These are phyloP conservation scores for Erythrophleum fordii DNA, from an alignment of 306 rosid species.

Conservation along the genomic window DNA sequence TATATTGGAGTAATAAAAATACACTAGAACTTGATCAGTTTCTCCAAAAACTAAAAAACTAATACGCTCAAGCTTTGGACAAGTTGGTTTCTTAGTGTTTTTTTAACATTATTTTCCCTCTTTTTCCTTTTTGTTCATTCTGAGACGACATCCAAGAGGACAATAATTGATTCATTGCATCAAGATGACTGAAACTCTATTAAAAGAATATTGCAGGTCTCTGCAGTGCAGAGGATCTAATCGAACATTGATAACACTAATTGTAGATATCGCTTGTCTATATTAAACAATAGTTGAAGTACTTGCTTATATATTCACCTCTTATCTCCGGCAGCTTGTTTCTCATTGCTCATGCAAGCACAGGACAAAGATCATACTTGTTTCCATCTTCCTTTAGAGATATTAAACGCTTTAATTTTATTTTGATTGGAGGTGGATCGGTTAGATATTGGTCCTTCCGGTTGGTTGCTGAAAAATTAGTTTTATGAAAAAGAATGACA, in stretches of 20 bases:
- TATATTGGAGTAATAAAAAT: background rate
- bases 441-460: too few species aligned
- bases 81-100: background rate
- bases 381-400: background rate
- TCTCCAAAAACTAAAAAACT: background rate
- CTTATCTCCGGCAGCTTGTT: background rate
- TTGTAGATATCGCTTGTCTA: too few species aligned
- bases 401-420: background rate
- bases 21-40: background rate
- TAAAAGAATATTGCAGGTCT: background rate
- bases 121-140: background rate
- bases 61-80: background rate
- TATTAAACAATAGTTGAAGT: background rate
- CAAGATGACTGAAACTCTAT: background rate
- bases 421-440: too few species aligned
- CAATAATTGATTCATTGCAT: background rate
- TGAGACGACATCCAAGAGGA: background rate
- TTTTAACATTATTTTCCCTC: too few species aligned
- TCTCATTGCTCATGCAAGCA: too few species aligned
- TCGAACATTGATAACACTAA: background rate
- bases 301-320: background rate
- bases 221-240: conserved; percentile 10
- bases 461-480: too few species aligned
- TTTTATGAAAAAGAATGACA: too few species aligned
- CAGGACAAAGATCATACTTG: background rate